Base-by-base conservation (phyloP, 2,329 filamentous ascomycete genomes). In the Curvularia eragrostidis region DNA sequence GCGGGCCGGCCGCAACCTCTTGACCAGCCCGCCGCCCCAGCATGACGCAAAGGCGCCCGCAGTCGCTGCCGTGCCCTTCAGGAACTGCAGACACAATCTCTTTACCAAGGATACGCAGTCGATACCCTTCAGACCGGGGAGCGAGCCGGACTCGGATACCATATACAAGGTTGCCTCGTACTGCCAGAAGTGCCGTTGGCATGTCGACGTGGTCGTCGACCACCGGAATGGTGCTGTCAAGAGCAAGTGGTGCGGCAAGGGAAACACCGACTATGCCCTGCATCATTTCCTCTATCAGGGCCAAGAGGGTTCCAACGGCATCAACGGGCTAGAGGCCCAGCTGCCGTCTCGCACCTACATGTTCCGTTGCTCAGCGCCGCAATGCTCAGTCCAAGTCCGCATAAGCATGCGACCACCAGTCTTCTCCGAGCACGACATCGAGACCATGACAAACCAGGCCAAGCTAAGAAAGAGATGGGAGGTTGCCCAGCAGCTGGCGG, bases 181-280 rank as follows among this genome's bases (percentile, higher is more conserved):
- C 63, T 91, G 89, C 74, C 76, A 80, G 54, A 80, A 79, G 58
- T 91, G 89, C 70, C 83, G 85, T 50, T 81, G 82, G 67, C 88
- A 91, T 74, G 77, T 89, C 42, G 82, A 87, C 63, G 70, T 91
- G 21, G 76, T 77, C 10, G 80, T 88, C 32, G 81, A 83, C 58
- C 85, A 84, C 63, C 78, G 77, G 24, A 66, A 68, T 12, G 71
- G 78, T n/a, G 72, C 70, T 46, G 73, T 74, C 30, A 74, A 69
- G 48, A 69, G 71, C 41, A 55, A 59, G 28, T 75, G 80, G 5
- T 85, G 82, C 64, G 82, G 57, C 5, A 61, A 54, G 34, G 54
- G 83, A 3, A 81, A 78, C 52, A 59, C 68, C 10, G 75, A 81
- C 1, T 82, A 80, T 61, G 85, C 85, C 28, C 72, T 90, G 5